Evolutionary conservation across 2,329 filamentous ascomycete species (phyloP).

Genomic region (Chrysoporthe austroafricana): DNA sequence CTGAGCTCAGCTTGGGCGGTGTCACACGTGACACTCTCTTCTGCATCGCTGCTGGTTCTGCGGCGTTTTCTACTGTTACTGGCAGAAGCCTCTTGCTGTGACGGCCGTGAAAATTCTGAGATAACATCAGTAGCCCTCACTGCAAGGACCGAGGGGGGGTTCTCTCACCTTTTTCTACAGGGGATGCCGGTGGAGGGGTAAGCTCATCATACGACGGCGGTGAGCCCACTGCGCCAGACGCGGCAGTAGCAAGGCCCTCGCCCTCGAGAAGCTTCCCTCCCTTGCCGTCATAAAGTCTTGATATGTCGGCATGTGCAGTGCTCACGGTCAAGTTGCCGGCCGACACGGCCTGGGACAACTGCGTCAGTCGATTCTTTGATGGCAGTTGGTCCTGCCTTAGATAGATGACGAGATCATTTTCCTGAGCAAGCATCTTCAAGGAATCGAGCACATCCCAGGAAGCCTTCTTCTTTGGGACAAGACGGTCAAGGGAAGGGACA

Average conservation of each 20-base stretch:
- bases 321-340: slow-evolving; percentile 6
- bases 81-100: not conserved
- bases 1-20: not conserved
- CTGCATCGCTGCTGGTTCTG: slow-evolving; percentile 10
- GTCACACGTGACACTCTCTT: not conserved
- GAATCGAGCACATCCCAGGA: slow-evolving; percentile 14
- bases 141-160: not conserved
- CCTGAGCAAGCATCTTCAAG: slow-evolving; percentile 12
- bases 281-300: slow-evolving; percentile 17
- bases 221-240: not conserved
- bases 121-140: not conserved
- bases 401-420: slow-evolving; percentile 9
- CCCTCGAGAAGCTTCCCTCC: slow-evolving; percentile 9
- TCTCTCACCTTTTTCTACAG: slow-evolving; percentile 16
- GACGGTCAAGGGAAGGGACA: slow-evolving; percentile 1
- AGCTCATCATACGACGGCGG: slow-evolving; percentile 17
- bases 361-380: not conserved
- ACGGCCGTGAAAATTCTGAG: not conserved
- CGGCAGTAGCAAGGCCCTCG: not conserved
- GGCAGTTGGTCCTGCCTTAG: not conserved
- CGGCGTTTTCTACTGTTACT: slow-evolving; percentile 16
- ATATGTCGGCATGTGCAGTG: slow-evolving; percentile 14
- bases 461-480: slow-evolving; percentile 18
- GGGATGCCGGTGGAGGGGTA: slow-evolving; percentile 12
- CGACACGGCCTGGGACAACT: slow-evolving; percentile 6